Conservation (phyloP, 2,329 filamentous ascomycete species). For the Xylariaceae sp. region DNA sequence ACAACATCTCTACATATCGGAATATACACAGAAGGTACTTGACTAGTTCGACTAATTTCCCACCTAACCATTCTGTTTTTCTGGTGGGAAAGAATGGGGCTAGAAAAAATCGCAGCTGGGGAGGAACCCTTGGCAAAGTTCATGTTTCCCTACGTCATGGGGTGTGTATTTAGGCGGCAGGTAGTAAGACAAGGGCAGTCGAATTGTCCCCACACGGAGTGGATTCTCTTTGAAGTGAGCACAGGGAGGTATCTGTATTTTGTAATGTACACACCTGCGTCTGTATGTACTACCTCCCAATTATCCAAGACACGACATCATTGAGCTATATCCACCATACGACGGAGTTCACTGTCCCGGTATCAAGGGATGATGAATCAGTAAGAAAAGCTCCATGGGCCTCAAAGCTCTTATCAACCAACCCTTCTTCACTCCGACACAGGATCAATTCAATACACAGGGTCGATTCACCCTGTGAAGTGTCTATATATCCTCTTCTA, state of each 20-base stretch:
- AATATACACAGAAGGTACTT: background rate
- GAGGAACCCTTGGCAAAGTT: slow-evolving; percentile 13
- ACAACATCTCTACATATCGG: background rate
- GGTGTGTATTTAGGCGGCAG: slow-evolving; percentile 21
- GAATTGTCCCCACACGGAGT: slow-evolving; percentile 17
- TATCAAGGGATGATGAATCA: slow-evolving; percentile 29
- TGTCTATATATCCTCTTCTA: background rate
- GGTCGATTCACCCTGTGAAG: background rate
- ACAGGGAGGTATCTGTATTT: slow-evolving; percentile 1
- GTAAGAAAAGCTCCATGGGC: slow-evolving; percentile 2
- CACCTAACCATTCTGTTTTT: slow-evolving; percentile 20
- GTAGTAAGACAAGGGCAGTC: background rate
- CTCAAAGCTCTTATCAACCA: background rate
- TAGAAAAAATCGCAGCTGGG: slow-evolving; percentile 19
- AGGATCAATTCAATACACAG: background rate
- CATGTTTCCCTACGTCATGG: slow-evolving; percentile 22
- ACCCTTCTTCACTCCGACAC: background rate
- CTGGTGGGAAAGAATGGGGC: slow-evolving; percentile 25
- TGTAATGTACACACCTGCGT: background rate
- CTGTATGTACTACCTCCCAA: slow-evolving; percentile 5
- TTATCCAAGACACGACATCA: slow-evolving; percentile 26
- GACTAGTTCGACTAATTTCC: slow-evolving; percentile 12
- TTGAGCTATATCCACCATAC: slow-evolving; percentile 18
- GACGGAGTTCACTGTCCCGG: slow-evolving; percentile 25
- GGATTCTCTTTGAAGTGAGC: slow-evolving; percentile 13